These are phyloP conservation scores for Whalleya microplaca DNA, from an alignment of 2,329 filamentous ascomycete species.

Conservation along the genomic window DNA sequence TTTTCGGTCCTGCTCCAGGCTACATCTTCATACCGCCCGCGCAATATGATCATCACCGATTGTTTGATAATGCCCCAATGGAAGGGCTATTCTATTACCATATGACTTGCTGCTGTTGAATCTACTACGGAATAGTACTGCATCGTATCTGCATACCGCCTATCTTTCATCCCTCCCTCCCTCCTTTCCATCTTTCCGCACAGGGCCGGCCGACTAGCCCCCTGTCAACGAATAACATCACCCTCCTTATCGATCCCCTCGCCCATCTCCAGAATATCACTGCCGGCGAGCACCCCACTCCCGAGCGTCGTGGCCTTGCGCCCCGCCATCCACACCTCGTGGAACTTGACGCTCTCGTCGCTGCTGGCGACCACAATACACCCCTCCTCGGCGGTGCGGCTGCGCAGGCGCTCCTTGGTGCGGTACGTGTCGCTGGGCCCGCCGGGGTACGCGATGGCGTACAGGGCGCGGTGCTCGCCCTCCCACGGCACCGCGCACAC, in stretches of 20 bases:
- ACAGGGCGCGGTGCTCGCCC: conserved; percentile 77
- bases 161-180: background rate
- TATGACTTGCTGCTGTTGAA: conserved; percentile 13
- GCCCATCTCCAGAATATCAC: conserved; percentile 80
- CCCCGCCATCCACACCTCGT: conserved; percentile 84
- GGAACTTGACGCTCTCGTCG: conserved; percentile 91
- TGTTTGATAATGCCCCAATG: background rate
- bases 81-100: conserved; percentile 13
- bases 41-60: background rate
- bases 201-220: background rate
- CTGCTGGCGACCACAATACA: conserved; percentile 92
- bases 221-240: conserved; percentile 67
- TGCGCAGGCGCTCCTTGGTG: conserved; percentile 52
- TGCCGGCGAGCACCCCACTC: conserved; percentile 73
- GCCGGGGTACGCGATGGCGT: conserved; percentile 81
- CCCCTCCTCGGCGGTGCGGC: conserved; percentile 67
- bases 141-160: conserved; percentile 1
- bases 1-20: too few species aligned
- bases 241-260: conserved; percentile 79
- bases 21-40: too few species aligned
- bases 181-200: background rate
- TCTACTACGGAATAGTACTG: conserved; percentile 21
- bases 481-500: conserved; percentile 86
- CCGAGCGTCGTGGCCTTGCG: conserved; percentile 56
- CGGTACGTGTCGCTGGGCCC: conserved; percentile 47